Evolutionary conservation across 2,329 filamentous ascomycete species (phyloP), one percentile per base, ranked within the genome.

Genomic region (Neocucurbitaria cava): DNA sequence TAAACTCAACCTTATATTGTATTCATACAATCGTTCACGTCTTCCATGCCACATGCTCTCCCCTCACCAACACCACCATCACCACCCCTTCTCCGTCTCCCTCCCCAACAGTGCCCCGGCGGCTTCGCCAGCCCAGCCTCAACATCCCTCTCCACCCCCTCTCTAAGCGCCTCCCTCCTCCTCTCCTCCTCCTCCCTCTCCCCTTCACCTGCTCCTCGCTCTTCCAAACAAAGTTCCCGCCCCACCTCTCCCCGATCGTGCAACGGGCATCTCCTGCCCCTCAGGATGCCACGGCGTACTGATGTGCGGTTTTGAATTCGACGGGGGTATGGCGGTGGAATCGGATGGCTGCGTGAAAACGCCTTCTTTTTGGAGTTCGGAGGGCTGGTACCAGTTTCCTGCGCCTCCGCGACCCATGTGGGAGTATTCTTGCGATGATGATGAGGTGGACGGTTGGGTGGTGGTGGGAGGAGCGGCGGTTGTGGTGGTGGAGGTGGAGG

Each of bases 191-290:
- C 68, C 38, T 61, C 61, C 44, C 63, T 68, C 49, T 72, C 66
- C 50, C 47, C 51, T 46, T 62, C 33, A 65, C 72, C 42, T 63
- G 53, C 52, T 74, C 73, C 49, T 76, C 75, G 42, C 72, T 58
- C 64, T 63, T 68, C 74, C 74, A 80, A n/a, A 76, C 68, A 54
- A 76, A 79, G 48, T 82, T 81, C 3, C 79, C 79, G 78, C 78
- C 6, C 79, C 79, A 24, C 79, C 79, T 41, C 79, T 66, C 1
- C 79, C 79, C 21, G 66, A 66, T 24, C 70, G 54, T 24, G 68
- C 73, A 38, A 76, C 59, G 15, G 73, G 73, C 53, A 75, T n/a
- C 47, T 73, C 68, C 47, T 71, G 68, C 1, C 50, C 61, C 35
- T 70, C 71, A 0, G 71, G 72, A 54, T 72, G 71, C 71, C 70